Percentiles rank a stretch among this genome's conserved stretches.
These are phyloP conservation scores for Lathyrus sativus DNA, from an alignment of 306 rosid genomes.

Conservation along the genomic window DNA sequence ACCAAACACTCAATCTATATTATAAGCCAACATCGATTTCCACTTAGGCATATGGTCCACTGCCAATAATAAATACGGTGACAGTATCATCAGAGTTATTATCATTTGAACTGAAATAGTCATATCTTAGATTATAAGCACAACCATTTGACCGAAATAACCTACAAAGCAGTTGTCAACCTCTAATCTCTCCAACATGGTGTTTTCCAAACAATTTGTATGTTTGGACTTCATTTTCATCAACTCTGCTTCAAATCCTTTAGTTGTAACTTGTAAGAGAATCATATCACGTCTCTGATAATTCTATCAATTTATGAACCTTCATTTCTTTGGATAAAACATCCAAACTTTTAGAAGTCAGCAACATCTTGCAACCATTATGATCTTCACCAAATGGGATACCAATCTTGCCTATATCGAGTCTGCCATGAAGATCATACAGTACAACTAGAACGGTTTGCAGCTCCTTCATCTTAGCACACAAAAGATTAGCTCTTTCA, in stretches of 20 bases:
- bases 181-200: background rate
- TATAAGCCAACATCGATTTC: no score
- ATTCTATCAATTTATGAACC: slow-evolving; percentile 2
- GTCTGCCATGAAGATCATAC: background rate
- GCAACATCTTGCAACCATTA: slow-evolving; percentile 13
- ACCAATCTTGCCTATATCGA: slow-evolving; percentile 1
- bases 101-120: no score
- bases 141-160: background rate
- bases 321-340: background rate
- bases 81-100: no score
- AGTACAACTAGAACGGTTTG: slow-evolving; percentile 6
- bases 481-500: background rate
- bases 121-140: background rate
- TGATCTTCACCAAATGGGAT: slow-evolving; percentile 1
- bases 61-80: no score
- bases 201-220: background rate
- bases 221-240: background rate
- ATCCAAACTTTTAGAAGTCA: background rate
- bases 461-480: slow-evolving; percentile 21
- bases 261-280: no score
- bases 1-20: no score
- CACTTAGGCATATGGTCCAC: no score
- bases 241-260: background rate
- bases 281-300: background rate
- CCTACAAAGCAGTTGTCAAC: background rate